Percentiles rank a stretch among this genome's conserved stretches.
Conservation (phyloP, 139 green algal genomes). For the Gonium pectorale region DNA sequence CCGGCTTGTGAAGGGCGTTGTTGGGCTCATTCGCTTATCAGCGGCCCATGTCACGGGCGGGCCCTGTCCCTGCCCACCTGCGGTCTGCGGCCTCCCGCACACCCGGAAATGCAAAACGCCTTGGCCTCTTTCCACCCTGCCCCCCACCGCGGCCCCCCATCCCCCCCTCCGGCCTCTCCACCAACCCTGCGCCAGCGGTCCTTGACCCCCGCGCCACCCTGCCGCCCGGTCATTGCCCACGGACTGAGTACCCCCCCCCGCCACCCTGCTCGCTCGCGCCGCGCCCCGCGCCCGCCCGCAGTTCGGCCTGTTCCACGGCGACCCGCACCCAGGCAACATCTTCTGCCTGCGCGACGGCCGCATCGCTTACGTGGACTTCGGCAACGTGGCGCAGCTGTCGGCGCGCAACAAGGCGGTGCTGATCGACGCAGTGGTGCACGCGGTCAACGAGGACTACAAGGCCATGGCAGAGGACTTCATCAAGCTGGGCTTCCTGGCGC, state of each 20-base stretch:
- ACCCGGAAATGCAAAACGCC: too few species aligned
- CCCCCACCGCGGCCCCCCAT: too few species aligned
- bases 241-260: neutral
- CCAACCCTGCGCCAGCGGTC: too few species aligned
- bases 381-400: conserved; percentile 97
- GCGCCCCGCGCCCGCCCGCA: too few species aligned
- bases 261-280: neutral
- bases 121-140: too few species aligned
- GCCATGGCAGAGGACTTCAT: conserved; percentile 97
- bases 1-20: too few species aligned
- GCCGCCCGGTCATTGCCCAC: too few species aligned
- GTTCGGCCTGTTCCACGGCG: conserved; percentile 99
- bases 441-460: conserved; percentile 98
- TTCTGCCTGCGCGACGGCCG: conserved; percentile 95
- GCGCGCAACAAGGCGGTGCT: conserved; percentile 87
- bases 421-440: conserved; percentile 98
- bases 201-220: neutral
- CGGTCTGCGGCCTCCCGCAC: too few species aligned
- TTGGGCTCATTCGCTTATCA: too few species aligned
- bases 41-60: too few species aligned
- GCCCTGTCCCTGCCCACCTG: too few species aligned
- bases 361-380: conserved; percentile 99
- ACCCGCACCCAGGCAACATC: conserved; percentile 97
- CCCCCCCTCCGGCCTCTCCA: too few species aligned
- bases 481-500: conserved; percentile 93